Percentiles rank a stretch among this genome's conserved stretches.
phyloP scores from a whole-genome alignment of 805 yeast genomes.

The Candida vartiovaarae region DNA sequence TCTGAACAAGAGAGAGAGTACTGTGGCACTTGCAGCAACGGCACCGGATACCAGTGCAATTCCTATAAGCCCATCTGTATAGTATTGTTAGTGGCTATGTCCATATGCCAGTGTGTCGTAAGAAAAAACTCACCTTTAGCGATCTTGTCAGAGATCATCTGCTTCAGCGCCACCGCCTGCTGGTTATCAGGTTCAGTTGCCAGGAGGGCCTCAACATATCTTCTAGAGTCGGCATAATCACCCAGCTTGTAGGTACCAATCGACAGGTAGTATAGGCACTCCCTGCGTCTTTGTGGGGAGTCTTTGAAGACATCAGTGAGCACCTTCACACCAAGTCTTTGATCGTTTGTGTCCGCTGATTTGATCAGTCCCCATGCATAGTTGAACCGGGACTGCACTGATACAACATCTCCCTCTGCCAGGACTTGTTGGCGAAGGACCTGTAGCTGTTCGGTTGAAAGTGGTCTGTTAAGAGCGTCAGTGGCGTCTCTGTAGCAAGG shows the following conservation, averaged over 20 bases:
- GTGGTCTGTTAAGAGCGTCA: constrained; percentile 30
- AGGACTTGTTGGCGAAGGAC: constrained; percentile 71
- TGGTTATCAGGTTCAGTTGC: constrained; percentile 77
- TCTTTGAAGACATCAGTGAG: constrained; percentile 64
- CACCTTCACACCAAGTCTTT: constrained; percentile 71
- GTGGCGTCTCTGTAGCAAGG: neutral
- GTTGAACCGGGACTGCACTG: constrained; percentile 83
- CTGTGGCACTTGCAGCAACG: constrained; percentile 77
- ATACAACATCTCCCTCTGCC: constrained; percentile 71
- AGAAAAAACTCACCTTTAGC: constrained; percentile 33
- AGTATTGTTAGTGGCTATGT: too few relatives aligned
- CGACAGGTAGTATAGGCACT: constrained; percentile 80
- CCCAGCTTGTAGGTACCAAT: constrained; percentile 86
- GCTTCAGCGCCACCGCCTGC: constrained; percentile 67
- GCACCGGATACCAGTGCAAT: constrained; percentile 82
- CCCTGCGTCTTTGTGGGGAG: constrained; percentile 79
- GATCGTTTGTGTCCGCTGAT: constrained; percentile 53
- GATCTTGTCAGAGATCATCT: constrained; percentile 75
- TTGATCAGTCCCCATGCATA: constrained; percentile 95
- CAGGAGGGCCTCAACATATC: constrained; percentile 74
- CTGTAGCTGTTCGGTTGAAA: constrained; percentile 68
- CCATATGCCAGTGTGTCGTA: too few relatives aligned
- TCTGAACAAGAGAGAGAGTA: constrained; percentile 35
- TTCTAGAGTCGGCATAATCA: constrained; percentile 77
- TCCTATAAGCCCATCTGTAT: constrained; percentile 77